These are phyloP conservation scores for Salix arbutifolia DNA, from an alignment of 345 rosid species.

Conservation along the genomic window DNA sequence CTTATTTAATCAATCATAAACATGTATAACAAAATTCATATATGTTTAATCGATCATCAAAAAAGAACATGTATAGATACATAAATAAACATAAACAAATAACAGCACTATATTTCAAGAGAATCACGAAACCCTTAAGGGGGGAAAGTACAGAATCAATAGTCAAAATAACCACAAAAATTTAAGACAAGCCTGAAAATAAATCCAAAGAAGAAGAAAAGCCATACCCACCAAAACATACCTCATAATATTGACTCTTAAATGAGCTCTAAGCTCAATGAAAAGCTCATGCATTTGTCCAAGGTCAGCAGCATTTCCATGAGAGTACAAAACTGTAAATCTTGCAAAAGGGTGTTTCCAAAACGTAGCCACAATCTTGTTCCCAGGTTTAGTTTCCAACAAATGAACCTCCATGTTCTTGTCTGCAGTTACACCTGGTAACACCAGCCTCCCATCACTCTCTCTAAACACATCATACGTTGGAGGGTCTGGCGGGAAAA, in stretches of 20 bases:
- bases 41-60: not conserved
- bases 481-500: constrained; percentile 95
- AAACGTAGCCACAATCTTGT: constrained; percentile 78
- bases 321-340: constrained; percentile 87
- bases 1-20: not conserved
- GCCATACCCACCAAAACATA: constrained; percentile 10
- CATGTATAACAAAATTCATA: not conserved
- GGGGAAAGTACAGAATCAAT: not conserved
- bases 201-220: not conserved
- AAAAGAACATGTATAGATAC: not conserved
- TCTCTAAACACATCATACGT: constrained; percentile 63
- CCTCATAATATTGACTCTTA: constrained; percentile 96
- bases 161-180: not conserved
- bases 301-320: constrained; percentile 96
- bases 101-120: not conserved
- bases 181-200: not conserved
- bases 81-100: not conserved
- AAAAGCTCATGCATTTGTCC: constrained; percentile 97
- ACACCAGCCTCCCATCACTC: constrained; percentile 57
- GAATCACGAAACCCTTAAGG: not conserved
- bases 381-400: constrained; percentile 71
- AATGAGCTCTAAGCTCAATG: constrained; percentile 92
- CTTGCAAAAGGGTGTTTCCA: constrained; percentile 95
- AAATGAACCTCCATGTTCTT: constrained; percentile 77
- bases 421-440: constrained; percentile 68